Base-by-base conservation (phyloP, 352 stramenopile species). In the Pythium phragmiticola region DNA sequence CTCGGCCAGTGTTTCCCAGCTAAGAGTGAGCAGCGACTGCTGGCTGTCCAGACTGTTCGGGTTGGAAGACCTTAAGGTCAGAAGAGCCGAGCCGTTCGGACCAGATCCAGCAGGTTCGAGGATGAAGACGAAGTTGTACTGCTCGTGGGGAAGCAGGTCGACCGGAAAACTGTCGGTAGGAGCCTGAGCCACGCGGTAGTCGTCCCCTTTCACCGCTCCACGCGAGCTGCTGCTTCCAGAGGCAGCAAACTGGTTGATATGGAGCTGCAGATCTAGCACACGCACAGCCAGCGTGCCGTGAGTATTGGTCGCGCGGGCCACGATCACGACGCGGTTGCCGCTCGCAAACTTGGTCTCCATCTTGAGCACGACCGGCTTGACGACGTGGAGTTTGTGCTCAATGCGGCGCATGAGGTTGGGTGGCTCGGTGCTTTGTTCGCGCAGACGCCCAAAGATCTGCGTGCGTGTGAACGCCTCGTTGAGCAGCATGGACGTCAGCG, bases 221-320 rank as follows among this genome's bases (percentile, higher is more conserved):
- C 34, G 41, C 0, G 47, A n/a, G 1, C 37, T 7, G 16, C 34
- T 39, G 34, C 4, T 30, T 16, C 28, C 28, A 2, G 19, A 49
- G 19, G 17, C 42, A 7, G 43, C 57, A 33, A 66, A 51, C 59
- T 88, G 75, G 42, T 80, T 79, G 57, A 89, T 61, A 61, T 92
- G 80, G 37, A 92, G 63, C 58, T 88, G 77, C 51, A 90, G 60
- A 57, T 92, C 80, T 41, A 82, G 71, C 57, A 90, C 71, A 3
- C 70, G 60, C 39, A 90, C 62, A 23, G 56, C 63, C 33, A 89
- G 46, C 13, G 61, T 64, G 43, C 62, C 52, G 61, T 88, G 76
- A 12, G 65, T 65, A 60, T 92, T 92, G 13, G 46, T 75, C 2
- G 66, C 79, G 42, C 70, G 71, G 49, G 79, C 77, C 9, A 88